Evolutionary conservation across 768 basidiomycete genomes (phyloP), one percentile per base, ranked within the genome.

Genomic region (Pisolithus microcarpus): DNA sequence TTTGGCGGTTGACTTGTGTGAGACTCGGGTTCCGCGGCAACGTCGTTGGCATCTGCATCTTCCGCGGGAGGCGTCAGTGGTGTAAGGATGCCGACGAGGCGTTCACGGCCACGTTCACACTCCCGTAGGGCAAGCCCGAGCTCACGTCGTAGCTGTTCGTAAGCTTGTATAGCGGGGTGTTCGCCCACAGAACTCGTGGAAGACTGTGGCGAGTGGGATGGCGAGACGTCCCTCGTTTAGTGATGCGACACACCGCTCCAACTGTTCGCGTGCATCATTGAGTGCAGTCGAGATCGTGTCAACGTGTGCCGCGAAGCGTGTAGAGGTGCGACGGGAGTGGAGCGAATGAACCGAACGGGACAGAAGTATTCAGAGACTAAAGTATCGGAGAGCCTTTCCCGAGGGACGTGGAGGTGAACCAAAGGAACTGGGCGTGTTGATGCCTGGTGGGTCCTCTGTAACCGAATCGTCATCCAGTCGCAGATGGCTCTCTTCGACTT

Each of bases 111-210:
- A 7, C 89, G 78, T 65, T 91, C 89, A 61, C 87, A 91, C 59
- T 91, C 90, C 7, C 88, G 71, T 28, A 91, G 67, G 1, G 87
- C 89, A 21, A 85, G 65, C 7, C 89, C 90, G 7, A 92, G 75
- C 58, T 91, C 87, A 5, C 81, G 76, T 10, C 89, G 76, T 15
- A 91, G 72, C 0, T 82, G 72, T 50, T 91, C 90, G 61, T 89
- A 91, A 6, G 85, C 82, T 46, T 76, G 77, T 28, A 91, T 56
- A 1, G 85, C 81, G 1, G 75, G 74, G 48, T 75, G 70, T 16
- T 75, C 62, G 23, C 46, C 55, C 30, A 28, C 58, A 53, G 55
- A 56, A n/a, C 45, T 46, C 19, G 45, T 31, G 5, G 62, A 58
- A 16, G 64, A 54, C 15, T 56, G 64, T 1, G 58, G 49, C 0